Conservation (phyloP, 768 basidiomycete species). For the Pisolithus sp. region DNA sequence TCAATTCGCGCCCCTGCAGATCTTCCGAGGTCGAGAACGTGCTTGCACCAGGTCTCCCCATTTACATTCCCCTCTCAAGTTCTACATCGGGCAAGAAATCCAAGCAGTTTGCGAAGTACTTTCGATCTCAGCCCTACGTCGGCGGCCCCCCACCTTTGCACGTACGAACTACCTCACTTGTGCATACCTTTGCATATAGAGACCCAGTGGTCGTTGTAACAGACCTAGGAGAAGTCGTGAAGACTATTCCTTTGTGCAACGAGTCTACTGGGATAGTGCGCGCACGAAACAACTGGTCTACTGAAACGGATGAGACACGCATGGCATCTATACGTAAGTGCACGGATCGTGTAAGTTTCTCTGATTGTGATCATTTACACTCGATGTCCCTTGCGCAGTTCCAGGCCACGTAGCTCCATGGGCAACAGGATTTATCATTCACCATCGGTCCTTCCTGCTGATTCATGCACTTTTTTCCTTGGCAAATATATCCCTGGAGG, state of each 20-base stretch:
- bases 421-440: not conserved
- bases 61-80: not conserved
- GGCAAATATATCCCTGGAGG: not conserved
- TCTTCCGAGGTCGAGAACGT: not conserved
- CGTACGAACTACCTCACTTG: not conserved
- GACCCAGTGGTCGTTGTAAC: not conserved
- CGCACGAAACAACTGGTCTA: too few relatives aligned
- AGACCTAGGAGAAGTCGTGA: not conserved
- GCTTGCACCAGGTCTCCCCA: slow-evolving; percentile 1
- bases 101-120: slow-evolving; percentile 1
- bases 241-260: too few relatives aligned
- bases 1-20: not conserved
- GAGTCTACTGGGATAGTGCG: too few relatives aligned
- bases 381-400: too few relatives aligned
- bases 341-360: too few relatives aligned
- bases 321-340: too few relatives aligned
- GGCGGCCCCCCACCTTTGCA: too few relatives aligned
- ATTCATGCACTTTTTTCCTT: slow-evolving; percentile 6
- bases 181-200: not conserved
- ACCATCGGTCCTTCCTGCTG: slow-evolving; percentile 6
- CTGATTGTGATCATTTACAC: too few relatives aligned
- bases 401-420: too few relatives aligned
- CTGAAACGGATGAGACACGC: too few relatives aligned
- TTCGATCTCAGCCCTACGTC: too few relatives aligned
- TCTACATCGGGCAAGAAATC: not conserved